Base-by-base conservation (phyloP, 306 rosid species). In the Rosa chinensis region DNA sequence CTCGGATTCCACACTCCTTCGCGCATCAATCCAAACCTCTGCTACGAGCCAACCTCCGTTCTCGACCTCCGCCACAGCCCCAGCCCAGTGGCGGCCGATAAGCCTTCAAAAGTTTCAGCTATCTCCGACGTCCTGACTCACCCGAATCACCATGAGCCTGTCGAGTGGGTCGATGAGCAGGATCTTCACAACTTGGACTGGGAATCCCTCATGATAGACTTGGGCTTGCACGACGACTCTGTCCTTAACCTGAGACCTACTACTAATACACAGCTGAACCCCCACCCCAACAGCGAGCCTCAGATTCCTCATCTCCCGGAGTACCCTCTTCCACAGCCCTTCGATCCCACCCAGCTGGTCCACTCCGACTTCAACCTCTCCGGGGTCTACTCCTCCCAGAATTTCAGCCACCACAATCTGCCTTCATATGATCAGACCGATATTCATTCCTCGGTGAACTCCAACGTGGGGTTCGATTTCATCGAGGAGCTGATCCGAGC, bases 11-110 rank as follows among this genome's bases (percentile, higher is more conserved):
- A 71, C 85, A 16, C 82, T 11, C 8, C 42, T 85, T 21, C 80
- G 52, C 59, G 70, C 39, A 72, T 45, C 75, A 71, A 37, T 66
- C 82, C 85, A 5, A 83, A 61, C 82, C 48, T 80, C 10, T 85
- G 83, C 84, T 87, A 87, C 97, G 98, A 93, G 73, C 95, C 97
- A 79, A 91, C 91, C 16, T 91, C 98, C 2, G 97, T 93, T 21
- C 92, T 93, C 17, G 98, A 93, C 72, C 91, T 89, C 35, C 85
- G 90, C 47, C 92, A 91, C 13, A 93, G 97, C 76, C 94, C 98
- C 0, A 87, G 92, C 88, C 98, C 97, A 0, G 88, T 80, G 74
- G 79, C 69, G 5, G 77, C 84, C 0, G 84, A 82, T 17, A 87
- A 85, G 14, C 89, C 86, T 10, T 8, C 80, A 4, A 69, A 85